Evolutionary conservation across 208 protist genomes (phyloP).

Genomic region (Trichomonas vaginalis): DNA sequence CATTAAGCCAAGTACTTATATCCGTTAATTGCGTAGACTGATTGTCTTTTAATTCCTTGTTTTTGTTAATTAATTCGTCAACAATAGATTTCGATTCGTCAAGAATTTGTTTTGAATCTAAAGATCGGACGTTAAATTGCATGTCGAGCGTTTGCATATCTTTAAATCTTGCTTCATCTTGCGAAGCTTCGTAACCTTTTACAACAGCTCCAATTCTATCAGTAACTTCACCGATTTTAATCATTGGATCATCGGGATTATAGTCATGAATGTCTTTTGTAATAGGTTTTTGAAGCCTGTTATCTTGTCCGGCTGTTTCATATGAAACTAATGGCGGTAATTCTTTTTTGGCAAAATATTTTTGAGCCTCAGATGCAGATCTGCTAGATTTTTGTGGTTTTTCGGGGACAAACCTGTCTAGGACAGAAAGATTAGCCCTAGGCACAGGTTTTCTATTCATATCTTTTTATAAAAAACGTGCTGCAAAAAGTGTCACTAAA

Average conservation of each 20-base stretch:
- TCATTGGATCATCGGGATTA: neutral
- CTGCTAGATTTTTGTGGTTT: no score
- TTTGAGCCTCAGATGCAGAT: no score
- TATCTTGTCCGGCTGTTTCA: neutral
- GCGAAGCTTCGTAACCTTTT: neutral
- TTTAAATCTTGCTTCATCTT: neutral
- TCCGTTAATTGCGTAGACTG: neutral
- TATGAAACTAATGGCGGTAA: no score
- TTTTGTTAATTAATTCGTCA: neutral
- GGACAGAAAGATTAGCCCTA: no score
- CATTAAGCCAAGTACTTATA: neutral
- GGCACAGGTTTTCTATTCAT: no score
- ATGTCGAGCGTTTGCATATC: neutral
- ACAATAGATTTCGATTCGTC: neutral
- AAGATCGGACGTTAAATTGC: neutral
- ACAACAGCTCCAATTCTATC: neutral
- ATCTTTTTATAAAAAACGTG: no score
- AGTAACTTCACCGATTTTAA: neutral
- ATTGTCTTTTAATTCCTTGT: neutral
- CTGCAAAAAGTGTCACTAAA: no score
- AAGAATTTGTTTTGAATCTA: neutral
- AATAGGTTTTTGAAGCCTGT: neutral
- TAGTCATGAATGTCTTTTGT: neutral
- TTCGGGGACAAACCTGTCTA: no score
- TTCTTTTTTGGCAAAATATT: no score